phyloP scores from a whole-genome alignment of 345 rosid genomes.

The Eucalyptus grandis region DNA sequence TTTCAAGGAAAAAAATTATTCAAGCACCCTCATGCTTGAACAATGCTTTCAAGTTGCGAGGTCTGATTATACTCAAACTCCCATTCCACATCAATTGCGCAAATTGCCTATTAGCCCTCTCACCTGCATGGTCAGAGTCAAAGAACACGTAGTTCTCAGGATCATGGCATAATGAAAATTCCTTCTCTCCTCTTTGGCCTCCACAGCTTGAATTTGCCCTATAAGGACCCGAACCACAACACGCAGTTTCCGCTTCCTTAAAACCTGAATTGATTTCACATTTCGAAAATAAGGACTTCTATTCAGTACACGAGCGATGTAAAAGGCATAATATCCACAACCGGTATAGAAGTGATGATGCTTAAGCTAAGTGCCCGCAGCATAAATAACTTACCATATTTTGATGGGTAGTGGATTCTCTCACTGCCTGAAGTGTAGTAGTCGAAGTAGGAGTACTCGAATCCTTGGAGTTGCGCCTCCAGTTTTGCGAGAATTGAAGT shows the following conservation, averaged over 20 bases:
- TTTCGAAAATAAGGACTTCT: background rate
- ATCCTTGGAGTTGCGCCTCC: constrained; percentile 5
- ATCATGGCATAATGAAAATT: constrained; percentile 3
- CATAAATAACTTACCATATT: constrained; percentile 10
- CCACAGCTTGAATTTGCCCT: background rate
- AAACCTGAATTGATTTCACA: background rate
- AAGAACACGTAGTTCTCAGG: constrained; percentile 18
- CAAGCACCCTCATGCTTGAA: background rate
- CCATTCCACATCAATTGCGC: constrained; percentile 28
- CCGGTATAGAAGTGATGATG: background rate
- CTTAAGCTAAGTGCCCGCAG: background rate
- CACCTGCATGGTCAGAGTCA: constrained; percentile 14
- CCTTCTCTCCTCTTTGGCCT: background rate
- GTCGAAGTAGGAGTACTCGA: constrained; percentile 16
- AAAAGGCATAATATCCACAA: background rate
- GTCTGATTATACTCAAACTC: background rate
- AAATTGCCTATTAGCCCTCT: constrained; percentile 12
- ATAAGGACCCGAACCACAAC: background rate
- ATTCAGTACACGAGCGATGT: background rate
- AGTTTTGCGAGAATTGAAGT: background rate
- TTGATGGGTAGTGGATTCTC: constrained; percentile 14
- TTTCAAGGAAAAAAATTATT: background rate
- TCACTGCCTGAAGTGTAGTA: background rate
- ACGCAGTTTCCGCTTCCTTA: background rate
- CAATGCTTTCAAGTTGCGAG: constrained; percentile 6